A percentile compares a stretch with the other conserved stretches of the same genome.
phyloP scores from a whole-genome alignment of 1,284 basidiomycete genomes.

The Polyporus tsugae region DNA sequence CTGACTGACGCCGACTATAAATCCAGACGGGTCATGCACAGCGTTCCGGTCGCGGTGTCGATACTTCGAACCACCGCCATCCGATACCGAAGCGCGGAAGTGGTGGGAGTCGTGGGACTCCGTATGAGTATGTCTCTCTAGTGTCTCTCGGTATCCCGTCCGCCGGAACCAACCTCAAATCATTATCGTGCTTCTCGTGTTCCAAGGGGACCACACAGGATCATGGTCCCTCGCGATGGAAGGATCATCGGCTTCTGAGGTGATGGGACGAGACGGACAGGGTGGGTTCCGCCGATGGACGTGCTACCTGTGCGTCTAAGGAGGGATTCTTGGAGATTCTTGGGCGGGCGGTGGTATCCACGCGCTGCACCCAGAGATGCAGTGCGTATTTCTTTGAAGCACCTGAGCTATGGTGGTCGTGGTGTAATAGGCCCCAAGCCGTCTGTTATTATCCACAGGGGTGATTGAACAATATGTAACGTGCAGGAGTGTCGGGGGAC shows the following conservation, averaged over 20 bases:
- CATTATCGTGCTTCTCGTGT: conserved; percentile 11
- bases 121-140: conserved; percentile 37
- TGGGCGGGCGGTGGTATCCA: background rate
- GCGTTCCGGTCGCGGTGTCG: conserved; percentile 86
- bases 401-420: background rate
- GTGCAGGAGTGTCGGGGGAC: background rate
- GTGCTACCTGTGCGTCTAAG: conserved; percentile 1
- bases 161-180: conserved; percentile 3
- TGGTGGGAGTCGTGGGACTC: conserved; percentile 68
- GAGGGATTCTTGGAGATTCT: background rate
- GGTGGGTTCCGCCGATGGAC: conserved; percentile 11
- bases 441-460: conserved; percentile 4
- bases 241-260: conserved; percentile 12
- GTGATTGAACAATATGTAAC: background rate
- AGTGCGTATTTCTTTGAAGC: conserved; percentile 11
- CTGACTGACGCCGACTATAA: conserved; percentile 22
- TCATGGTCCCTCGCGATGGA: conserved; percentile 15
- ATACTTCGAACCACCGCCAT: conserved; percentile 77
- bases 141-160: background rate
- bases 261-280: conserved; percentile 4
- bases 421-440: background rate
- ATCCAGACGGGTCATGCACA: conserved; percentile 44
- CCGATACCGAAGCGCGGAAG: conserved; percentile 66
- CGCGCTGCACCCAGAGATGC: conserved; percentile 4
- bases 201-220: conserved; percentile 4